Evolutionary conservation across 179 eudicot genomes (phyloP), one percentile per base, ranked within the genome.

Genomic region (Actinidia chinensis): DNA sequence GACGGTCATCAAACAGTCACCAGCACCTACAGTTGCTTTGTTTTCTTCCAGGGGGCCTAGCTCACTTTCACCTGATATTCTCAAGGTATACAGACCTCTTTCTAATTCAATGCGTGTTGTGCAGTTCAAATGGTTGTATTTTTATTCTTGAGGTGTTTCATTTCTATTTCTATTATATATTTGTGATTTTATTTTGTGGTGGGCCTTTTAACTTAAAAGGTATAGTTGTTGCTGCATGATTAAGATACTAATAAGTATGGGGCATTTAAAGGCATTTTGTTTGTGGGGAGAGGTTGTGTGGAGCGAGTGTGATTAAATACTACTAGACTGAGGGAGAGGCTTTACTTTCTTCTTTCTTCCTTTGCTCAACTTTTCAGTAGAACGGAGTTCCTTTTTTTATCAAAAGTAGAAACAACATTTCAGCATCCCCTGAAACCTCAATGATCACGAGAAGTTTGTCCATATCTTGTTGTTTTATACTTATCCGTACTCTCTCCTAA

Each of bases 11-110:
- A 68, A 71, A 10, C 75, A 74, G 72, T 78, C 88, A 58, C 82
- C 83, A 2, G 90, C 89, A 50, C 90, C 90, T 8, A 68, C 74
- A 44, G 86, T 86, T 23, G 82, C 87, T 23, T 18, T n/a, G 7
- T 88, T 84, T 75, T 86, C 90, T 66, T 88, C 90, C 9, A 84
- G 90, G 82, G 90, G 90, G 5, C 90, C 90, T 22, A 86, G 85
- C 81, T 86, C 90, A 0, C 75, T 86, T 74, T 80, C 87, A 43
- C 87, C 90, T 6, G 86, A 88, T 50, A 55, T 88, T 73, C 89
- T 88, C 52, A 88, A 88, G 87, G 90, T 88, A 55, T n/a, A 40
- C 55, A 28, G 28, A 3, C 56, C 18, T 63, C 9, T 28, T 76
- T 50, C 23, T n/a, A 23, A 14, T 18, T 64, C 6, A 2, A 8